A percentile compares a stretch with the other conserved stretches of the same genome.
Evolutionary conservation across 2,329 filamentous ascomycete species (phyloP).

Genomic region (Pseudocercospora vitis): DNA sequence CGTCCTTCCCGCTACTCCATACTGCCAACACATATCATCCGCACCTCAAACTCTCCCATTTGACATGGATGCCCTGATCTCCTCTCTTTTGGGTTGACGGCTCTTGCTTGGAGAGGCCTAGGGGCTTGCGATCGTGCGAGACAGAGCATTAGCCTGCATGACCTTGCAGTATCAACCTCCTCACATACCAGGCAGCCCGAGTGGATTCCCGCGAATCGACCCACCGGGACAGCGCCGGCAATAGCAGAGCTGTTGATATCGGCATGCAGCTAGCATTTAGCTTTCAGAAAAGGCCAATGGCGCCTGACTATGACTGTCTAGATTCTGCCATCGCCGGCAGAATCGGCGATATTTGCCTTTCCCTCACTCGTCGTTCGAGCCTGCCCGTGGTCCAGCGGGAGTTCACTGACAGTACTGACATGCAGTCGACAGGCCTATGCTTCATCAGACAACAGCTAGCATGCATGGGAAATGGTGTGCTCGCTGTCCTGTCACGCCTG

Average conservation of each 20-base stretch:
- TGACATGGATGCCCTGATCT: conserved; percentile 28
- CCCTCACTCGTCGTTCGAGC: conserved; percentile 16
- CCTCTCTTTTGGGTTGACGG: conserved; percentile 7
- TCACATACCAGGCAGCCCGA: conserved; percentile 22
- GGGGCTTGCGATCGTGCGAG: conserved; percentile 7
- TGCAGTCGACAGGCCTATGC: conserved; percentile 18
- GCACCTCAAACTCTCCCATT: conserved; percentile 16
- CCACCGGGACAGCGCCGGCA: conserved; percentile 29
- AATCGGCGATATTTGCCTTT: conserved; percentile 31
- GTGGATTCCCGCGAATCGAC: conserved; percentile 22
- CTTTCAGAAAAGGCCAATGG: conserved; percentile 36
- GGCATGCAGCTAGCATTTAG: conserved; percentile 38
- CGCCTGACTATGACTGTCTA: conserved; percentile 26
- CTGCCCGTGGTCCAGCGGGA: conserved; percentile 16
- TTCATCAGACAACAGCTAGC: conserved; percentile 20
- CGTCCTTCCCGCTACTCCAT: conserved; percentile 9
- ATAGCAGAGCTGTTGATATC: conserved; percentile 22
- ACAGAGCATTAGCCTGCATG: conserved; percentile 21
- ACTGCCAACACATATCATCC: conserved; percentile 23
- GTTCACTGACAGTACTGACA: conserved; percentile 17
- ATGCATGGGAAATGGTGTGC: conserved; percentile 31
- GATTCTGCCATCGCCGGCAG: conserved; percentile 27
- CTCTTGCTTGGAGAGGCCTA: conserved; percentile 15
- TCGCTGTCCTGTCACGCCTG: conserved; percentile 28
- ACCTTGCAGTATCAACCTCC: conserved; percentile 30